Conservation (phyloP, 2,329 filamentous ascomycete genomes). For the Fusarium veterinarium region DNA sequence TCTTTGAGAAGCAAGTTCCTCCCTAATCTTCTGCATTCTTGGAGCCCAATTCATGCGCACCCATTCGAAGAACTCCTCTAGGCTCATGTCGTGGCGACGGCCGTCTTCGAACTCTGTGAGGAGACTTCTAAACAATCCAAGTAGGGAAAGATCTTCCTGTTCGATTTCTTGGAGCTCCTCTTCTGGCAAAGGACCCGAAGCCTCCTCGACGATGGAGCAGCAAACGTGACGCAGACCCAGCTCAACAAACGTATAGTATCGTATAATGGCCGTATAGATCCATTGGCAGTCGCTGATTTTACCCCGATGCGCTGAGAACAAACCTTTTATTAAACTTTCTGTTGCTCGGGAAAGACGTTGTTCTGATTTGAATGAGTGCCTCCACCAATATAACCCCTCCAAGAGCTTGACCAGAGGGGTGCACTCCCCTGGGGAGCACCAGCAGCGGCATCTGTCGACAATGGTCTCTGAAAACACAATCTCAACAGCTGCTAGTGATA, state of each 20-base stretch:
- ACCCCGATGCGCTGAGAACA: accelerated
- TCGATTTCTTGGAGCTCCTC: accelerated
- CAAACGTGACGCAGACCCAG: neutral
- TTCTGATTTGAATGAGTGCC: too few relatives aligned
- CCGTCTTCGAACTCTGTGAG: accelerated
- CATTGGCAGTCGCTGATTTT: neutral
- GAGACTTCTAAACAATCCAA: accelerated
- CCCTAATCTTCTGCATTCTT: accelerated
- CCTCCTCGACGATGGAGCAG: accelerated
- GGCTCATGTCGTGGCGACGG: accelerated
- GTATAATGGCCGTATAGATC: accelerated
- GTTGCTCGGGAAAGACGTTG: neutral
- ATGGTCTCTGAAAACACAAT: accelerated
- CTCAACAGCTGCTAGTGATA: accelerated
- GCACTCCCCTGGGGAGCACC: neutral
- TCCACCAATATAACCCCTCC: too few relatives aligned
- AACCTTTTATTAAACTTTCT: accelerated
- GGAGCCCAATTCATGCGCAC: accelerated
- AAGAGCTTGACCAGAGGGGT: neutral
- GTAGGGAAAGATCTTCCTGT: neutral
- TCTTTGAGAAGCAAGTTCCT: neutral
- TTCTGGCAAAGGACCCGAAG: accelerated
- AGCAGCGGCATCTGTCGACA: neutral
- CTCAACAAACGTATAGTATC: accelerated
- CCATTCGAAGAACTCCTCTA: accelerated